Percentiles rank a stretch among this genome's conserved stretches.
Conservation (phyloP, 2,329 filamentous ascomycete genomes). For the Aspergillus aculeatinus region DNA sequence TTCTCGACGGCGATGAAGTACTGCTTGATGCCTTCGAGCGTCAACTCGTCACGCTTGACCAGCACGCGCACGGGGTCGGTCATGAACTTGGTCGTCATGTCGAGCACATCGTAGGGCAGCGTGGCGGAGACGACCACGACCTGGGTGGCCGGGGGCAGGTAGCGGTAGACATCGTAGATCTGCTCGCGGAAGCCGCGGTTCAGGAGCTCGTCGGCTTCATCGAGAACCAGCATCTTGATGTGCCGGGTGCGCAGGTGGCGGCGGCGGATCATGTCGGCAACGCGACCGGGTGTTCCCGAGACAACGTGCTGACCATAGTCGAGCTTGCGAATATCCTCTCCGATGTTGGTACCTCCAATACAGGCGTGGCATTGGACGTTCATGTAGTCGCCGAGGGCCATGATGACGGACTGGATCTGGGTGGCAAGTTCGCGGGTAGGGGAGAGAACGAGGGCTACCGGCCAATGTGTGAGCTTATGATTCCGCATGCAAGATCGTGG, state of each 20-base stretch:
- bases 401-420: slow-evolving; percentile 97
- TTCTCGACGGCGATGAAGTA: slow-evolving; percentile 99
- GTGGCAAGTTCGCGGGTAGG: slow-evolving; percentile 95
- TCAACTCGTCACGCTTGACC: slow-evolving; percentile 98
- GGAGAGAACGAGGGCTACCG: slow-evolving; percentile 78
- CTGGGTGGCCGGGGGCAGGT: slow-evolving; percentile 92
- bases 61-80: slow-evolving; percentile 94
- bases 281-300: slow-evolving; percentile 93
- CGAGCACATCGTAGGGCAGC: slow-evolving; percentile 93
- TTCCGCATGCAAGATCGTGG: not conserved
- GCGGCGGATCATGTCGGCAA: slow-evolving; percentile 79
- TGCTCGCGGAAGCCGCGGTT: slow-evolving; percentile 97
- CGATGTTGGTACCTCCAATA: slow-evolving; percentile 96
- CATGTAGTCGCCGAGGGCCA: slow-evolving; percentile 99
- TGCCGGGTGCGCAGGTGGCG: slow-evolving; percentile 70
- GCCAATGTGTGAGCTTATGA: slow-evolving; percentile 6
- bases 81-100: slow-evolving; percentile 99
- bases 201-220: slow-evolving; percentile 75
- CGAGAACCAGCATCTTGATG: slow-evolving; percentile 77
- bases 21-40: slow-evolving; percentile 94
- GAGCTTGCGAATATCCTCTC: slow-evolving; percentile 95
- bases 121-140: slow-evolving; percentile 98
- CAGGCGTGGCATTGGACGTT: slow-evolving; percentile 98
- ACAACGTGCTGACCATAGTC: slow-evolving; percentile 98
- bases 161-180: slow-evolving; percentile 98